Percentiles rank a stretch among this genome's conserved stretches.
Conservation (phyloP, 176 grass and related monocot species). For the Canna indica region DNA sequence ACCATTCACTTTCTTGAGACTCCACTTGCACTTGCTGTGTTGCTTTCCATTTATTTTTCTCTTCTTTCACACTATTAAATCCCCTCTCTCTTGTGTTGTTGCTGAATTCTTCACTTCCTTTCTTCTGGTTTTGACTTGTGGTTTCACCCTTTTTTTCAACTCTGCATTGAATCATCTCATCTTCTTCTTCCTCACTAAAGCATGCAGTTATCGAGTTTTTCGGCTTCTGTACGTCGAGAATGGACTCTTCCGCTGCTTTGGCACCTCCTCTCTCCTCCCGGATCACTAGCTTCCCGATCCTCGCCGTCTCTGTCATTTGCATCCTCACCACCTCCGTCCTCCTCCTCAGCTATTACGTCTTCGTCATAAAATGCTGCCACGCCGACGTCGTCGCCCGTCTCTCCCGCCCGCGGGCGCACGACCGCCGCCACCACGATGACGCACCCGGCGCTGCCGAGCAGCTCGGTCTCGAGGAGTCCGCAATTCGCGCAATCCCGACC, state of each 20-base stretch:
- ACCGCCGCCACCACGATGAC: not conserved
- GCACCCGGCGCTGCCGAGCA: not conserved
- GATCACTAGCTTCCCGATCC: slow-evolving; percentile 1
- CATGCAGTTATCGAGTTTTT: no score
- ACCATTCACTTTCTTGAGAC: no score
- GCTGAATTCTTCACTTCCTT: no score
- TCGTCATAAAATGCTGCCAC: slow-evolving; percentile 10
- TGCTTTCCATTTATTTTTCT: no score
- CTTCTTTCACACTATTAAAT: no score
- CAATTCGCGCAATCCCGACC: not conserved
- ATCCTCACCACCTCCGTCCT: slow-evolving; percentile 12
- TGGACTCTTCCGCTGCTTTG: not conserved
- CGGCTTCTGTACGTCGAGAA: not conserved
- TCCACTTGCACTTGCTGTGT: no score
- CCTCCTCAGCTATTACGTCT: slow-evolving; percentile 13
- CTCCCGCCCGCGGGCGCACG: not conserved
- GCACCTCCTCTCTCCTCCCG: not conserved
- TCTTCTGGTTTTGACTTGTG: no score
- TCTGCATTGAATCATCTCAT: no score
- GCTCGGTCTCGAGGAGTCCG: not conserved
- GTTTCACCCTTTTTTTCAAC: no score
- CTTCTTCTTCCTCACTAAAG: no score
- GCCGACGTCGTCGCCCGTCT: not conserved
- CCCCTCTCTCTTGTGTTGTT: no score
- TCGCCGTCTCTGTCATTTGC: not conserved